A percentile compares a stretch with the other conserved stretches of the same genome.
phyloP scores from a whole-genome alignment of 139 green algal genomes.

The Auxenochlorella pyrenoidosa region DNA sequence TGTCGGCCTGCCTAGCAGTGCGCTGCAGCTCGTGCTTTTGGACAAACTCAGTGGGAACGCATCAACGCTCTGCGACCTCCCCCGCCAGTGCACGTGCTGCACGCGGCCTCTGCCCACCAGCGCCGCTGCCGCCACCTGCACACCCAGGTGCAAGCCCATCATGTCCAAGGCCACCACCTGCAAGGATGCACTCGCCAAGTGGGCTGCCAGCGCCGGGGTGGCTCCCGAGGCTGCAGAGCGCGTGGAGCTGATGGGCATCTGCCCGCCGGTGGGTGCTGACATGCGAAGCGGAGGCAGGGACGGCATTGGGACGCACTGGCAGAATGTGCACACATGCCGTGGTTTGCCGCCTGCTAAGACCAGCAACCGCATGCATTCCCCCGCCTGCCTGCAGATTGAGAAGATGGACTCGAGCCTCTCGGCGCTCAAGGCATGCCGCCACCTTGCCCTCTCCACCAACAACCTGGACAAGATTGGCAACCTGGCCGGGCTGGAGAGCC shows the following conservation, averaged over 20 bases:
- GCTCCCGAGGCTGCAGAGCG: conserved; percentile 75
- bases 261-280: conserved; percentile 55
- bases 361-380: neutral
- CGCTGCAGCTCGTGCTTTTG: too few species aligned
- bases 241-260: conserved; percentile 84
- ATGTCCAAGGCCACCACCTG: conserved; percentile 76
- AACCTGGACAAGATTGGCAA: conserved; percentile 94
- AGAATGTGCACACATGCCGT: neutral
- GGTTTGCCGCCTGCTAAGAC: neutral
- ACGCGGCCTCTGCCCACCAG: neutral
- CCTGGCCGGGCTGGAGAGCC: conserved; percentile 79
- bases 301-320: too few species aligned
- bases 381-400: conserved; percentile 72
- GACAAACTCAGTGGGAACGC: neutral
- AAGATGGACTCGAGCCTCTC: conserved; percentile 92
- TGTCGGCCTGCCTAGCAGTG: too few species aligned
- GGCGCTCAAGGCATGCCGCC: conserved; percentile 90
- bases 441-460: conserved; percentile 94
- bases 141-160: neutral
- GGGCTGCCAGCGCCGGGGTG: conserved; percentile 73
- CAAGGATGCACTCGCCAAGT: conserved; percentile 89
- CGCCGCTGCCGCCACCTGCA: neutral
- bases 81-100: neutral
- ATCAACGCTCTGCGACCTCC: neutral
- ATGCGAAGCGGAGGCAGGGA: too few species aligned